A percentile compares a stretch with the other conserved stretches of the same genome.
phyloP scores from a whole-genome alignment of 148 eudicot species.

The Mesembryanthemum crystallinum region DNA sequence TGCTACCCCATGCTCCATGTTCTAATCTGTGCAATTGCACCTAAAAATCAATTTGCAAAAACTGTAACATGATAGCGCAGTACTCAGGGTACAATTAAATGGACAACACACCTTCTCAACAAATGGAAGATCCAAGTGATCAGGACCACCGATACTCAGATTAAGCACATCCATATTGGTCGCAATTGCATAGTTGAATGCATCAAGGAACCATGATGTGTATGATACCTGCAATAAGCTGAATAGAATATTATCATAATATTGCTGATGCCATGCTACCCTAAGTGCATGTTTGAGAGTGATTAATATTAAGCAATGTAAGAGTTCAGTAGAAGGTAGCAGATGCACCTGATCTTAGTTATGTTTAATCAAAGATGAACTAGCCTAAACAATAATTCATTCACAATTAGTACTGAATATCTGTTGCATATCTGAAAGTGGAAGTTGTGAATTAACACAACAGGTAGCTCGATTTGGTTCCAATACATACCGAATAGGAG shows the following conservation, averaged over 20 bases:
- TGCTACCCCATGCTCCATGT: no score
- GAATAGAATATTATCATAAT: constrained; percentile 82
- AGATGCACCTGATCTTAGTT: no score
- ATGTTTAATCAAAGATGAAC: no score
- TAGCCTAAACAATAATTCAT: no score
- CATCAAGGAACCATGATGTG: constrained; percentile 99
- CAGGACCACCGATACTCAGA: constrained; percentile 98
- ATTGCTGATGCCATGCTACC: constrained; percentile 29
- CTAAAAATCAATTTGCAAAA: background rate
- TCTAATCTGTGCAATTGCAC: constrained; percentile 1
- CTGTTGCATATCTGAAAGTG: no score
- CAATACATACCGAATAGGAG: no score
- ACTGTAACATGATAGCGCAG: constrained; percentile 2
- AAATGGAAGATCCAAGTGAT: constrained; percentile 95
- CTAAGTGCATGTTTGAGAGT: constrained; percentile 13
- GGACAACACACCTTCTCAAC: constrained; percentile 78
- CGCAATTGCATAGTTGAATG: constrained; percentile 98
- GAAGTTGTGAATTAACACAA: no score
- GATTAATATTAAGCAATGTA: no score
- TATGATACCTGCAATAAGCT: constrained; percentile 99
- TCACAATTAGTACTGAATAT: no score
- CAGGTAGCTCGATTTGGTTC: no score
- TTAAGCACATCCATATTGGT: constrained; percentile 96
- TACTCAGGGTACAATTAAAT: constrained; percentile 11
- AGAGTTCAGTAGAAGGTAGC: no score